Evolutionary conservation across 106 monocot genomes (phyloP).

Genomic region (Acorus calamus): DNA sequence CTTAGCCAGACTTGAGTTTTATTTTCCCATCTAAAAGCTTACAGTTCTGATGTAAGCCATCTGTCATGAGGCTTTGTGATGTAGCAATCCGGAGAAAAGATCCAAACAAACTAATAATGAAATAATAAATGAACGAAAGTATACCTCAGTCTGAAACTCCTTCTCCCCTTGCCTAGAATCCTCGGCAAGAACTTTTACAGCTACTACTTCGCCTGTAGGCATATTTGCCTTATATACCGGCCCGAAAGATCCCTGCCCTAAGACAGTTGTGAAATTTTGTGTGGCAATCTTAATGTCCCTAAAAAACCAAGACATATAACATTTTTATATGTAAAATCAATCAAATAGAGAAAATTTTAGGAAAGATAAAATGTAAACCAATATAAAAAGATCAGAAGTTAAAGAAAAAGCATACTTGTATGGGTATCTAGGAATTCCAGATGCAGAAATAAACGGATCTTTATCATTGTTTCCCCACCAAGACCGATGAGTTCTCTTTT

Average conservation of each 20-base stretch:
- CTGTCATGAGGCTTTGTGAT: no score
- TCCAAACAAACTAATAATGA: not conserved
- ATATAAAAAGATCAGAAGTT: not conserved
- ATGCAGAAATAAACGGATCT: constrained; percentile 32
- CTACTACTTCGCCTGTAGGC: constrained; percentile 59
- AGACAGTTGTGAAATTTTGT: constrained; percentile 75
- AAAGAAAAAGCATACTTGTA: constrained; percentile 54
- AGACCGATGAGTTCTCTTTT: constrained; percentile 23
- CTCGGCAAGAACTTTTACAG: constrained; percentile 83
- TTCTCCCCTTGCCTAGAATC: constrained; percentile 86
- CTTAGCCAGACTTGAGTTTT: no score
- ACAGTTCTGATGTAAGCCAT: no score
- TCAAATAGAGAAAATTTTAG: not conserved
- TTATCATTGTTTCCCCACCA: constrained; percentile 21
- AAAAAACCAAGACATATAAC: not conserved
- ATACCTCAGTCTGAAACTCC: constrained; percentile 94
- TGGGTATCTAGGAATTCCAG: constrained; percentile 69
- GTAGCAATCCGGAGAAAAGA: not conserved
- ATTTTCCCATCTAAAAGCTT: no score
- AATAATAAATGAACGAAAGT: not conserved
- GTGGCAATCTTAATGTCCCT: constrained; percentile 96
- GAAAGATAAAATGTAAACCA: not conserved
- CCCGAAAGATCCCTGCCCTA: constrained; percentile 93
- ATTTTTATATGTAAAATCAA: no score
- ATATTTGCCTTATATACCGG: constrained; percentile 88